Base-by-base conservation (phyloP, 129 eudicot species). In the Lactuca sativa region DNA sequence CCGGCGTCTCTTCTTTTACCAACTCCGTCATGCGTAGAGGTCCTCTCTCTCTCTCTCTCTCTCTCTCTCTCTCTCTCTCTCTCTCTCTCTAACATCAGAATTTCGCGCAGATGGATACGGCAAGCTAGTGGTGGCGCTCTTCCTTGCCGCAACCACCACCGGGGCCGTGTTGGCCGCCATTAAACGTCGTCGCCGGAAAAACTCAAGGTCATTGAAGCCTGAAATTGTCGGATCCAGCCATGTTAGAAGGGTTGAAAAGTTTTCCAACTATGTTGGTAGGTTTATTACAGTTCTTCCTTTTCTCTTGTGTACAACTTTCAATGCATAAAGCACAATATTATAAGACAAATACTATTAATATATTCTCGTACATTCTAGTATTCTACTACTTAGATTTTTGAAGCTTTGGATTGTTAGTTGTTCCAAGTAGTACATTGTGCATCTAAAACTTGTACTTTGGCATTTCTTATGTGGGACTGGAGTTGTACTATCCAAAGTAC, bases 251-350 rank as follows among this genome's bases (percentile, higher is more conserved):
- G 74, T 86, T 9, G 98, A 89, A 72, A 89, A 62, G 64, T 92
- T 89, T 71, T 81, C 96, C 55, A 53, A 86, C 68, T 92, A 92
- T 75, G 88, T 92, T 72, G 98, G 98, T 80, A 85, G 54, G 77
- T 53, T 31, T 31, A 41, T 11, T 38, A 9, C 11, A n/a, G 52
- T 3, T 43, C 47, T 38, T 30, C 4, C 47, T 36, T 48, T 4
- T 30, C 13, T 68, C 12, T 57, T 59, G 38, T 62, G 30, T 17
- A 47, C 52, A 47, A 12, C n/a, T 47, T 47, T 12, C 52, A 47
- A 11, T 47, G 52, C 52, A 47, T 2, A 47, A 10, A 3, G n/a
- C 12, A 47, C 15, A 47, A 12, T 47, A 36, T 36, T 36, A 36
- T 0, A 43, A 9, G 2, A 43, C 3, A 3, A 43, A 43, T 43